phyloP scores from a whole-genome alignment of 306 rosid genomes.

The Delonix regia region DNA sequence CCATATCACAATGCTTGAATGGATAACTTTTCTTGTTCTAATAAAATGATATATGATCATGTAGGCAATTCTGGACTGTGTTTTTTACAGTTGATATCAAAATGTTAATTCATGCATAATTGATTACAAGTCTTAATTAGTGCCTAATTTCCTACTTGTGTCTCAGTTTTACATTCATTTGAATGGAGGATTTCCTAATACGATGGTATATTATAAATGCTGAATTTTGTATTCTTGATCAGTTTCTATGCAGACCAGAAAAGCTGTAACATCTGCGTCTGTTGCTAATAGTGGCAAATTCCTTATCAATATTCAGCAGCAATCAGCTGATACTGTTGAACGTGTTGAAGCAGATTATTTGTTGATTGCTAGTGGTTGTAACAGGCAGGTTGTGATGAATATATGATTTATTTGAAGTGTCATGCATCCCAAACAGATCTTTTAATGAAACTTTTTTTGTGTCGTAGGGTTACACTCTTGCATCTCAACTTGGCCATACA shows the following conservation, averaged over 20 bases:
- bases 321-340: constrained; percentile 42
- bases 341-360: constrained; percentile 77
- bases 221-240: constrained; percentile 47
- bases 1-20: background rate
- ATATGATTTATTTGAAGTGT: constrained; percentile 35
- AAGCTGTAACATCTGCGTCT: constrained; percentile 63
- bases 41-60: constrained; percentile 7
- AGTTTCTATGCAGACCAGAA: constrained; percentile 89
- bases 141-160: background rate
- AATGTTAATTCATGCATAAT: background rate
- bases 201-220: constrained; percentile 28
- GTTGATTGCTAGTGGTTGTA: constrained; percentile 88
- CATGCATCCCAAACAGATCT: constrained; percentile 27
- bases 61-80: constrained; percentile 41
- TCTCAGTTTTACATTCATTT: constrained; percentile 26
- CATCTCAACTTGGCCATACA: constrained; percentile 93
- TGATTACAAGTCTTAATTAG: constrained; percentile 1
- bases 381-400: constrained; percentile 70
- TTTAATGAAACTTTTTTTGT: constrained; percentile 35
- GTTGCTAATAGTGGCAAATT: constrained; percentile 56
- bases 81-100: constrained; percentile 19
- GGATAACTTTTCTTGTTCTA: background rate
- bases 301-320: constrained; percentile 64
- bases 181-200: constrained; percentile 17
- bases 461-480: constrained; percentile 80